Evolutionary conservation across 768 basidiomycete genomes (phyloP), one percentile per base, ranked within the genome.

Genomic region (Amanita exitialis): DNA sequence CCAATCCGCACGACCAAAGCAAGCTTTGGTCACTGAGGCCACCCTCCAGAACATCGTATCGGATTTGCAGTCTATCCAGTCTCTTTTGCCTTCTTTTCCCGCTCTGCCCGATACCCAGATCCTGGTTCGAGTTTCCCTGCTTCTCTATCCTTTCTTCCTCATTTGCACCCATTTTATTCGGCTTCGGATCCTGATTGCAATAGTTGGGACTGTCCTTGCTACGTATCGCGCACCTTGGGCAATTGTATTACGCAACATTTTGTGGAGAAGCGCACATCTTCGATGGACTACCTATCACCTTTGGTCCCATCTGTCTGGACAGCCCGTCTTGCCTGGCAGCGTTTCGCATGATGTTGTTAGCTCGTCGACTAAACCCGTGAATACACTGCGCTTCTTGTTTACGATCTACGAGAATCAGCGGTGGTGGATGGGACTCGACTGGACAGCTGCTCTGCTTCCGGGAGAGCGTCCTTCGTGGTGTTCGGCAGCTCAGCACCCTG

Each of bases 361-460:
- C 57, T 63, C 23, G 57, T 68, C 0, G 57, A 66, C 21, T 54
- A 58, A 8, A 65, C 71, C n/a, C 9, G 67, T 67, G 20, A 66
- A 69, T 42, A 67, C 75, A 15, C 66, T 86, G 28, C 81, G 86
- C 18, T 93, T 94, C 69, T 74, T 88, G 43, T 94, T 94, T 61
- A 90, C 85, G n/a, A 68, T 94, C 9, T 84, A 90, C 61, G 92
- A 96, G 65, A 95, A 95, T 66, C 92, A 96, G 67, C 77, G 93
- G 5, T 95, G 93, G 93, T 97, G 93, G 93, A 81, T 97, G 79
- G 92, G 88, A 10, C 77, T 97, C 39, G 93, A 96, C 66, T 97
- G 90, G 90, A 95, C 93, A 1, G 86, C 89, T 3, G 91, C 92
- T 0, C 77, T 97, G 6, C 77, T 96, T 13, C 93, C 93, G 0